These are phyloP conservation scores for Nicotiana benthamiana DNA, from an alignment of 257 asterid species.

Conservation along the genomic window DNA sequence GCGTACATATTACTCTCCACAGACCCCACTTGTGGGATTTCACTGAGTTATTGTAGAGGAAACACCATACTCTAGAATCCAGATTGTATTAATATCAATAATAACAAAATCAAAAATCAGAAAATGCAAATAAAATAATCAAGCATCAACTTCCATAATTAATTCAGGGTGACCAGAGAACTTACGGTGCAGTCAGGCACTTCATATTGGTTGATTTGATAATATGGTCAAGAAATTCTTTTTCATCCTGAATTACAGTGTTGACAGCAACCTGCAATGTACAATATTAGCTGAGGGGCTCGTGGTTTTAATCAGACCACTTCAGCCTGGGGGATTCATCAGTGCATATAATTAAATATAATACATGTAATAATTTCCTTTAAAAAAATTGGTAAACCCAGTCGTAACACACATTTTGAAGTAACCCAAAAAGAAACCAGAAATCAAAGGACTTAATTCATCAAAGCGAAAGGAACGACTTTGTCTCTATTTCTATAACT, in stretches of 20 bases:
- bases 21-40: too few relatives aligned
- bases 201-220: conserved; percentile 97
- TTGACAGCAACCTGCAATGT: conserved; percentile 87
- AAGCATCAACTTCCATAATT: not conserved
- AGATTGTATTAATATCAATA: too few relatives aligned
- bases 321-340: not conserved
- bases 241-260: conserved; percentile 76
- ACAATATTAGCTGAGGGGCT: not conserved
- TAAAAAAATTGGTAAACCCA: not conserved
- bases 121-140: not conserved
- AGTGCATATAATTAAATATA: not conserved
- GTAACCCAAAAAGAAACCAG: not conserved
- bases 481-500: not conserved
- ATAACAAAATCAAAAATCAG: not conserved
- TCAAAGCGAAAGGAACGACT: not conserved
- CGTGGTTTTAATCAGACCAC: not conserved
- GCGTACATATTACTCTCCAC: too few relatives aligned
- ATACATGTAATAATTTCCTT: not conserved
- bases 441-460: not conserved
- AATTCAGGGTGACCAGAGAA: conserved; percentile 1
- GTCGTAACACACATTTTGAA: not conserved
- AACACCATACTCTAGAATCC: not conserved
- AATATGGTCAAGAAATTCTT: conserved; percentile 88
- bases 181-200: conserved; percentile 89
- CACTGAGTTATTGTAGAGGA: not conserved